These are phyloP conservation scores for Apostasia ramifera DNA, from an alignment of 106 monocot species.

Conservation along the genomic window DNA sequence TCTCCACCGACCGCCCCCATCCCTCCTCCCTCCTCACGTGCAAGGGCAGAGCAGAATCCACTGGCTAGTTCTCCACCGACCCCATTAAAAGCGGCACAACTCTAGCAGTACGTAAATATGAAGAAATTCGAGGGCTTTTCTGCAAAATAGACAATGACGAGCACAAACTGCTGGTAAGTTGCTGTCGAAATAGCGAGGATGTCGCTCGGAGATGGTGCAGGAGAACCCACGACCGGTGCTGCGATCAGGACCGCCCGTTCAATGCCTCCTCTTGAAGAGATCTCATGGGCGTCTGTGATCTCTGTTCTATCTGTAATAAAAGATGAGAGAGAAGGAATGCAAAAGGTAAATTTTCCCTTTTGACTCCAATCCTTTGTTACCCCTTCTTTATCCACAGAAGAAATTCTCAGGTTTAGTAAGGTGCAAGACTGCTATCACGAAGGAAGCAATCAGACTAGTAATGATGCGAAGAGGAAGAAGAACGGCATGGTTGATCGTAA, in stretches of 20 bases:
- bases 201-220: not conserved
- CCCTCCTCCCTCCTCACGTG: not conserved
- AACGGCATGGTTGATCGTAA: no score
- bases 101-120: no score
- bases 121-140: not conserved
- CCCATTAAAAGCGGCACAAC: no score
- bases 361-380: no score
- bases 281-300: not conserved
- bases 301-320: not conserved
- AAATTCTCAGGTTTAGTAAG: not conserved
- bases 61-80: no score
- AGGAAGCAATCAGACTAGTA: no score
- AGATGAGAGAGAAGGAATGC: not conserved
- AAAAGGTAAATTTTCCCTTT: not conserved
- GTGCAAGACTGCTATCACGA: not conserved
- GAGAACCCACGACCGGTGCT: not conserved
- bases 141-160: not conserved
- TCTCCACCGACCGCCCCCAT: conserved; percentile 69
- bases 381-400: not conserved
- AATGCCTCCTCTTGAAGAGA: not conserved
- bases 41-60: no score
- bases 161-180: not conserved
- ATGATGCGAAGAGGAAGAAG: no score
- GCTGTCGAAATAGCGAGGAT: not conserved
- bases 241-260: not conserved